Evolutionary conservation across 2,329 filamentous ascomycete genomes (phyloP), one percentile per base, ranked within the genome.

Genomic region (Aquanectria penicillioides): DNA sequence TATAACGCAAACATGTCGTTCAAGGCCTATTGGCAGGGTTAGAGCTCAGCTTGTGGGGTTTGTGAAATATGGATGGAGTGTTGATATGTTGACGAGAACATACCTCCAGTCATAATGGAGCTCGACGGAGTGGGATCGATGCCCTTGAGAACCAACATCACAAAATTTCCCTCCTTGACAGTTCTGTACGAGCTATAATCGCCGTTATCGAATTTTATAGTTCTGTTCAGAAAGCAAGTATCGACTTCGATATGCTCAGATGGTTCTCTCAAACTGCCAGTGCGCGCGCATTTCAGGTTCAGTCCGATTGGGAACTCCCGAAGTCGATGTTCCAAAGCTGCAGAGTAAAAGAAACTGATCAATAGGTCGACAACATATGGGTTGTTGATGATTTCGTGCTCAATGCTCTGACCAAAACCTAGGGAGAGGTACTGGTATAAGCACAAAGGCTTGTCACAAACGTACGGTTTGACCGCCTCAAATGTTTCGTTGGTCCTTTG

Each of bases 401-500:
- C 93, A 54, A 97, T 87, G 67, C 87, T 93, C 2, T 92, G 90
- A 0, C 93, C 94, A 69, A 97, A 89, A 0, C 92, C 93, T n/a
- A 96, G 80, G 13, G 86, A 83, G 82, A 97, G 91, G 76, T 95
- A 97, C 71, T 97, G 94, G 69, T 91, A 97, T 4, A 97, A 79
- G 69, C 94, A 97, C 3, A 97, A 80, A 2, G 83, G 80, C 11
- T 86, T 83, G 18, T 86, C 85, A 75, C 94, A 97, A 38, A 97
- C 92, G 60, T 90, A 92, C 3, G 91, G 91, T 65, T 91, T 92
- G 59, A 93, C 79, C 2, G 89, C 86, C 67, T 89, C 86, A 31
- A 94, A 88, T 0, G 86, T 83, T 2, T 81, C 82, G 1, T 84
- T 74, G 29, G 92, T 83, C 64, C 83, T 89, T 64, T 85, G 84